Percentiles rank a stretch among this genome's conserved stretches.
phyloP scores from a whole-genome alignment of 192 early-diverging fungal species.

The Entomortierella beljakovae region DNA sequence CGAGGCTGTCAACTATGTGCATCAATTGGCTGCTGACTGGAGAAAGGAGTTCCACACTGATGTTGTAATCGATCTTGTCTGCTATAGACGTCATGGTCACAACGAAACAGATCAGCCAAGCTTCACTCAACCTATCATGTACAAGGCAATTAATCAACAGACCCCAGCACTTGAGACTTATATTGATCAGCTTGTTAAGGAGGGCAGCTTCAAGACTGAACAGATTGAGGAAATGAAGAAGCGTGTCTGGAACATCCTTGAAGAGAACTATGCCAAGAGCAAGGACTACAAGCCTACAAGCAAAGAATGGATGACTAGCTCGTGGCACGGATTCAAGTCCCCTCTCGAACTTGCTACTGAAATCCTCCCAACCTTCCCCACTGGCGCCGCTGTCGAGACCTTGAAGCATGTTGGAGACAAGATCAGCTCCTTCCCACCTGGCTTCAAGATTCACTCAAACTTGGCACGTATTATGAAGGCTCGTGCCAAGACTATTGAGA shows the following conservation, averaged over 20 bases:
- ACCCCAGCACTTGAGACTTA: conserved; percentile 87
- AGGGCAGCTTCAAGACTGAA: conserved; percentile 84
- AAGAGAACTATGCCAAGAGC: conserved; percentile 91
- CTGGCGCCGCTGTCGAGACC: conserved; percentile 76
- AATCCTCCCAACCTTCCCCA: conserved; percentile 76
- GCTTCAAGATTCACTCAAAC: conserved; percentile 90
- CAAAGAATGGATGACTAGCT: conserved; percentile 95
- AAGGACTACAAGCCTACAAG: conserved; percentile 90
- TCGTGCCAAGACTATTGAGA: conserved; percentile 83
- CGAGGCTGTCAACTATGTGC: conserved; percentile 96
- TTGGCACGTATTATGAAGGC: conserved; percentile 86
- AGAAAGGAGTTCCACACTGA: conserved; percentile 95
- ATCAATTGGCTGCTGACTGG: conserved; percentile 97
- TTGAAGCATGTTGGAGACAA: conserved; percentile 86
- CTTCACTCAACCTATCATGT: conserved; percentile 99
- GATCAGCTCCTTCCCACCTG: conserved; percentile 82
- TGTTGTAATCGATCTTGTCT: conserved; percentile 96
- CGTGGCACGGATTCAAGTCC: conserved; percentile 91
- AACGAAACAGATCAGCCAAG: conserved; percentile 99
- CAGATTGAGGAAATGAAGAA: conserved; percentile 92
- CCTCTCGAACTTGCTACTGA: conserved; percentile 78
- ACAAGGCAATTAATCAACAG: conserved; percentile 90
- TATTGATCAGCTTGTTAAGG: conserved; percentile 82
- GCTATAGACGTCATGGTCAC: conserved; percentile 98
- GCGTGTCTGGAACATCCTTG: conserved; percentile 91